Evolutionary conservation across 2,329 filamentous ascomycete species (phyloP), one percentile per base, ranked within the genome.

Genomic region (Capronia epimyces): DNA sequence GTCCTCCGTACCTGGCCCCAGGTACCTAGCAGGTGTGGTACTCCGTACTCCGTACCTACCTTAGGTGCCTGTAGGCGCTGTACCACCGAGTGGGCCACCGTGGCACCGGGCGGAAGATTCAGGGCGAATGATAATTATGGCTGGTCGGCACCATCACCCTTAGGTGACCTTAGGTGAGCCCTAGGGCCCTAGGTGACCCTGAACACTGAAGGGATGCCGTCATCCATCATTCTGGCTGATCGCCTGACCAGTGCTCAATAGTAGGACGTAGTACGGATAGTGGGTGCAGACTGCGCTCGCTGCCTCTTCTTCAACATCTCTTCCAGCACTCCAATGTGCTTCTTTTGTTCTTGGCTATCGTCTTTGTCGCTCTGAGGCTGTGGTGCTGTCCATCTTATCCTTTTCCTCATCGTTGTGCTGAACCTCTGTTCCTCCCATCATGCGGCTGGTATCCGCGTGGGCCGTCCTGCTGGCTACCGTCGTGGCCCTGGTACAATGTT

Each of bases 401-500:
- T 6, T 27, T 4, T 42, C 7, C 37, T 21, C 37, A 21, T 34
- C n/a, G 15, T 34, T 34, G 21, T 22, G n/a, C 27, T 16, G 16
- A 32, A 8, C n/a, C n/a, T 12, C 21, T 36, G 16, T 16, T 10
- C 37, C 37, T 25, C n/a, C 44, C 49, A 49, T 46, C 49, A 62
- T 62, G 59, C 56, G 58, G 56, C 52, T 59, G 56, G 54, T 56
- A 56, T 57, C 58, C 52, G 58, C 55, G 24, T 51, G 53, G 44
- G 53, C 49, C 34, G 49, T 52, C 16, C 36, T 55, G 32, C 41
- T 49, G 25, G 53, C 53, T n/a, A 52, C 52, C 31, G 15, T 59
- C 31, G 51, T 57, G 27, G 36, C 43, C 15, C 10, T 54, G 12
- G 53, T 54, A 46, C 47, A 55, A 18, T 54, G 45, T 27, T 60